Evolutionary conservation across 2,329 filamentous ascomycete species (phyloP), one percentile per base, ranked within the genome.

Genomic region (Chaetomium globosum): DNA sequence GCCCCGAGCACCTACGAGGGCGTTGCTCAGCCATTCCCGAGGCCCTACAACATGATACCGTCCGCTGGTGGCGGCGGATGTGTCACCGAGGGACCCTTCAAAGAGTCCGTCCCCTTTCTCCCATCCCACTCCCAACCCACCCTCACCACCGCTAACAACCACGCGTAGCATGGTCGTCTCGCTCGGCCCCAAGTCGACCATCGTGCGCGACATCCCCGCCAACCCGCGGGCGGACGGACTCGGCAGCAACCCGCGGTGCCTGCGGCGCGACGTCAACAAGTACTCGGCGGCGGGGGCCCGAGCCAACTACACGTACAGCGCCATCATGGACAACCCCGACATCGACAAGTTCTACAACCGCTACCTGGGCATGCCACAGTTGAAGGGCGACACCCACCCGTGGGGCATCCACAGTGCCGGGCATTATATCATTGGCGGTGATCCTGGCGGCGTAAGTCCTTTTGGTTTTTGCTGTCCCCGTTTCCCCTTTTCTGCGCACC

Each of bases 1-100:
- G 66, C 49, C 70, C 73, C 4, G 65, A 57, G 21, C 36, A 26
- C 43, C 3, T 75, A 73, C 68, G 2, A 65, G 16, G 73, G 73
- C 23, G 51, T 74, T 46, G 58, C 68, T 4, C 75, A 77, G 64
- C 66, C 63, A 9, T 73, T 72, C 19, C 72, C 76, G n/a, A 76
- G 74, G 8, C 72, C 77, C n/a, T 63, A 63, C 21, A 76, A 81
- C 67, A 74, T 76, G 21, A 76, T 83, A 43, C 74, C 76, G 48
- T 72, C 82, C 0, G 84, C 79, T 12, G 78, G 78, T 3, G 85
- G 85, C 13, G 85, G 85, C 30, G 85, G 84, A 3, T 87, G 85
- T 70, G 77, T 87, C 4, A 77, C 74, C 3, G 74, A 74, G 2
- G 83, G 83, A 0, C 84, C 84, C 0, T 79, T 85, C 26, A 73